phyloP scores from a whole-genome alignment of 2,329 filamentous ascomycete species.

The Waltergamsia citrina region DNA sequence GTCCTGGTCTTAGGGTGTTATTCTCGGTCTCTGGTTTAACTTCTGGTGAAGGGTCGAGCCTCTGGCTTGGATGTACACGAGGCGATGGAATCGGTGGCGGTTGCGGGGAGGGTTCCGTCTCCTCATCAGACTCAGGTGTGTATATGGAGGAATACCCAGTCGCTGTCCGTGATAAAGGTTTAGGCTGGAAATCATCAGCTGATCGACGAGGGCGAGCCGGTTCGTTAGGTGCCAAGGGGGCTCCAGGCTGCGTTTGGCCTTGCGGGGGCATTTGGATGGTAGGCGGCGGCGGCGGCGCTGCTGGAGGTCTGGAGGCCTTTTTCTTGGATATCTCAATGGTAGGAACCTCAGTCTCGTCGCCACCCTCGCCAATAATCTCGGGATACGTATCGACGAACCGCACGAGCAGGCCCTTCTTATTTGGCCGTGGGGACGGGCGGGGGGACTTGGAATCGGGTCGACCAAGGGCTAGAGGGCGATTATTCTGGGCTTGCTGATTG shows the following conservation, averaged over 20 bases:
- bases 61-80: neutral
- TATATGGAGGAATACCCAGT: conserved; percentile 39
- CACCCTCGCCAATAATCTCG: conserved; percentile 82
- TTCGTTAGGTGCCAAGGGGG: neutral
- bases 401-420: conserved; percentile 62
- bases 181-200: conserved; percentile 37
- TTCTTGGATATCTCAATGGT: conserved; percentile 59
- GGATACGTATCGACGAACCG: conserved; percentile 64
- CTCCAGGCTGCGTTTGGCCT: neutral
- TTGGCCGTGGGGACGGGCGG: conserved; percentile 26
- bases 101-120: neutral
- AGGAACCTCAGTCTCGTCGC: conserved; percentile 72
- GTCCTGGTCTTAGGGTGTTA: conserved; percentile 20
- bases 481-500: conserved; percentile 31
- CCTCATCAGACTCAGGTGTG: conserved; percentile 10
- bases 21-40: neutral
- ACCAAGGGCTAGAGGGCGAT: conserved; percentile 26
- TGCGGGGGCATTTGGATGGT: conserved; percentile 8
- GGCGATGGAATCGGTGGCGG: neutral
- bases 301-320: conserved; percentile 30
- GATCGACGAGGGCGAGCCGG: conserved; percentile 6
- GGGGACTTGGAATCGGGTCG: conserved; percentile 32
- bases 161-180: conserved; percentile 45
- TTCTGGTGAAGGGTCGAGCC: neutral
- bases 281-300: conserved; percentile 19